Conservation (phyloP, 371 early-diverging fungal genomes). For the Choanephora cucurbitarum region DNA sequence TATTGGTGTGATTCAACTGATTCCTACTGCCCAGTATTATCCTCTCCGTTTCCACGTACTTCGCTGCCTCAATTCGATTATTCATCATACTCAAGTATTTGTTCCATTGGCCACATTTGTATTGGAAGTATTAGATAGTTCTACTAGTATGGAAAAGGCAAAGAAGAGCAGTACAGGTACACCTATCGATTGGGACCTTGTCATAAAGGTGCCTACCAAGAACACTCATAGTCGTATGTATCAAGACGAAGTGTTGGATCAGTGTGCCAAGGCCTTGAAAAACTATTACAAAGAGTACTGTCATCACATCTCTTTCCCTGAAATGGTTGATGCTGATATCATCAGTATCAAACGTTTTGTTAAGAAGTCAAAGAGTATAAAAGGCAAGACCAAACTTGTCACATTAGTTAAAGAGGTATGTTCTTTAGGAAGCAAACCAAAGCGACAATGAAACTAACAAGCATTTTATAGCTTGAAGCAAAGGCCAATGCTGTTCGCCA, state of each 20-base stretch:
- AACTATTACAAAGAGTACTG: slow-evolving; percentile 72
- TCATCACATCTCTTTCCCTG: slow-evolving; percentile 87
- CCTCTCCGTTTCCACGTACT: slow-evolving; percentile 90
- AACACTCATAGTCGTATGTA: slow-evolving; percentile 83
- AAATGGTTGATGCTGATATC: slow-evolving; percentile 77
- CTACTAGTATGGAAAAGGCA: slow-evolving; percentile 54
- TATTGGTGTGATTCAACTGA: slow-evolving; percentile 77
- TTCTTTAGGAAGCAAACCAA: neutral
- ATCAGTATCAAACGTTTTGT: slow-evolving; percentile 65
- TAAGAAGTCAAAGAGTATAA: slow-evolving; percentile 63
- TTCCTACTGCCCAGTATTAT: slow-evolving; percentile 86
- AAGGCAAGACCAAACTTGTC: slow-evolving; percentile 74
- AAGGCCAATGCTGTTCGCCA: slow-evolving; percentile 66
- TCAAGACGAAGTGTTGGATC: slow-evolving; percentile 77
- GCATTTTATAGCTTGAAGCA: slow-evolving; percentile 56
- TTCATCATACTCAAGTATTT: slow-evolving; percentile 70
- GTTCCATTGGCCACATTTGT: slow-evolving; percentile 85
- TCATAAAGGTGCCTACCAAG: slow-evolving; percentile 75
- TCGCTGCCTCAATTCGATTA: slow-evolving; percentile 67
- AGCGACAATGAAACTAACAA: neutral
- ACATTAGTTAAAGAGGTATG: slow-evolving; percentile 75
- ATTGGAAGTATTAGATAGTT: slow-evolving; percentile 72
- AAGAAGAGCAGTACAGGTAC: slow-evolving; percentile 73
- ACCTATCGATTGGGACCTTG: slow-evolving; percentile 76
- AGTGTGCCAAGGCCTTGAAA: slow-evolving; percentile 67